Conservation (phyloP, 768 basidiomycete genomes). For the Pulveroboletus sp. region DNA sequence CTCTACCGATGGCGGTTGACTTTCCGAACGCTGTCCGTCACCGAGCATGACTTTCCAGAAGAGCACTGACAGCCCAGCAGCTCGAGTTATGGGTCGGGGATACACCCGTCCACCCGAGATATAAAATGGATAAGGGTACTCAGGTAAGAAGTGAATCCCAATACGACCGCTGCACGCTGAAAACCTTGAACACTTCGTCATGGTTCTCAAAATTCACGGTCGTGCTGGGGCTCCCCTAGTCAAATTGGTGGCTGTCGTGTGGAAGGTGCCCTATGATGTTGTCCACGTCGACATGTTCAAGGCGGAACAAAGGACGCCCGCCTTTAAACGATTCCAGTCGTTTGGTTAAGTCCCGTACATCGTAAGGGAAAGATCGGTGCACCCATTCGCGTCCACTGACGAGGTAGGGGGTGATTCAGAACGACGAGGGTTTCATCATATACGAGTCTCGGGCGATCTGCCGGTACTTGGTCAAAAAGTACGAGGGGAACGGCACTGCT, state of each 20-base stretch:
- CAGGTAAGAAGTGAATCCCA: too few relatives aligned
- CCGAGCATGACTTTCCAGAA: too few relatives aligned
- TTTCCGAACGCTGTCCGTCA: too few relatives aligned
- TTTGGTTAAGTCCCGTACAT: background rate
- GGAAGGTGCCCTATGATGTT: conserved; percentile 39
- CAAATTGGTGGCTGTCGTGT: conserved; percentile 37
- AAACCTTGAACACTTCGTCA: too few relatives aligned
- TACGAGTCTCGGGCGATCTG: background rate
- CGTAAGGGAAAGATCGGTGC: conserved; percentile 14
- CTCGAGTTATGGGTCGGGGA: too few relatives aligned
- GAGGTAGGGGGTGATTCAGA: background rate
- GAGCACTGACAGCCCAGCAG: too few relatives aligned
- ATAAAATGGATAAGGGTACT: too few relatives aligned
- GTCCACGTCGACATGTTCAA: conserved; percentile 16
- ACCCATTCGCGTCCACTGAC: too few relatives aligned
- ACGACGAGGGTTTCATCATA: background rate
- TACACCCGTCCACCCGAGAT: too few relatives aligned
- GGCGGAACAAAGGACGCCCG: background rate
- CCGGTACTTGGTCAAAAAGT: conserved; percentile 29
- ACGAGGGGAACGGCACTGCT: conserved; percentile 17
- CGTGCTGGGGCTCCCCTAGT: conserved; percentile 35
- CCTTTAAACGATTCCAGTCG: conserved; percentile 15
- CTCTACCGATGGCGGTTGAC: too few relatives aligned
- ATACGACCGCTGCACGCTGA: too few relatives aligned
- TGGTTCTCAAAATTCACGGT: conserved; percentile 47